phyloP scores from a whole-genome alignment of 805 yeast genomes.

The Candida ipomoeae region DNA sequence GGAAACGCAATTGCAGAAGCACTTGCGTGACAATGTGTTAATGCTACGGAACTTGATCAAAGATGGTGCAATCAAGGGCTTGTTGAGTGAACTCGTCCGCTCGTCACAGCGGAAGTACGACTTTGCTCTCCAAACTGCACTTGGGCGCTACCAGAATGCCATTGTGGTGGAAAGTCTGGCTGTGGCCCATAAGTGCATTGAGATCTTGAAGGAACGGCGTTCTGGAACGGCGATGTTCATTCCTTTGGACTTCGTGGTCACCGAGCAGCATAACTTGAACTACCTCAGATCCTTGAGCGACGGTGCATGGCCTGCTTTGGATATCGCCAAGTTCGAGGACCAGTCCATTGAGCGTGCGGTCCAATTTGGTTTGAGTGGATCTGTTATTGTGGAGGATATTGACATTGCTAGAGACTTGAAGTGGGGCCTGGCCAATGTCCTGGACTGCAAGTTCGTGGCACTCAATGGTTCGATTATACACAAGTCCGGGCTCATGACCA shows the following conservation, averaged over 20 bases:
- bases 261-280: conserved; percentile 49
- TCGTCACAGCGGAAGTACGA: conserved; percentile 74
- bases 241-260: conserved; percentile 72
- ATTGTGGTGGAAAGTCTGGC: conserved; percentile 72
- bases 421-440: conserved; percentile 44
- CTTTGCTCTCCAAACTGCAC: conserved; percentile 65
- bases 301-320: conserved; percentile 64
- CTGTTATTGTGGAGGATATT: conserved; percentile 72
- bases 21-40: conserved; percentile 67
- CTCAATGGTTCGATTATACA: conserved; percentile 82
- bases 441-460: conserved; percentile 66
- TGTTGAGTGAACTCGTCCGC: conserved; percentile 72
- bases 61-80: conserved; percentile 69
- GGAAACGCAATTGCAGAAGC: conserved; percentile 67
- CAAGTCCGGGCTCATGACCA: conserved; percentile 87
- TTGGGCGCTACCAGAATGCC: conserved; percentile 79
- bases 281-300: conserved; percentile 50
- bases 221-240: conserved; percentile 83
- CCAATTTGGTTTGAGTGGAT: conserved; percentile 71
- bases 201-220: conserved; percentile 77
- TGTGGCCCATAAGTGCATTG: conserved; percentile 72
- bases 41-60: conserved; percentile 71
- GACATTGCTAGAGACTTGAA: conserved; percentile 65
- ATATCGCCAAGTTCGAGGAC: conserved; percentile 66
- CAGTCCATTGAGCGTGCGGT: conserved; percentile 68